Evolutionary conservation across 441 rosid genomes (phyloP).

Genomic region (Mallotus repandus): DNA sequence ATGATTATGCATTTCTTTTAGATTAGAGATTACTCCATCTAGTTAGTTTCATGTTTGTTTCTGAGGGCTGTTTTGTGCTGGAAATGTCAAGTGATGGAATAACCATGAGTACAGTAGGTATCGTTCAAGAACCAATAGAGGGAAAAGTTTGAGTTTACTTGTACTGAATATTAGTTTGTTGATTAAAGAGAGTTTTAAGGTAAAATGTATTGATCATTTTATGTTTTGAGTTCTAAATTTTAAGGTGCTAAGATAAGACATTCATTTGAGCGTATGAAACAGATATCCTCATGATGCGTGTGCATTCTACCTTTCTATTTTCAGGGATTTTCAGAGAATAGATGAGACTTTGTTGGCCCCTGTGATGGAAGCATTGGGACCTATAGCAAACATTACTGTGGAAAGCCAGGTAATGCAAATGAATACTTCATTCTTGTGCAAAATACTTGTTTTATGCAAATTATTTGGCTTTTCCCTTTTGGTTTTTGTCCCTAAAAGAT

Average conservation of each 20-base stretch:
- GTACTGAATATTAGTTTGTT: background rate
- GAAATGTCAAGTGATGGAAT: background rate
- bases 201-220: conserved; percentile 2
- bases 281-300: background rate
- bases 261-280: background rate
- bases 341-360: conserved; percentile 68
- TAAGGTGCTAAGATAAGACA: background rate
- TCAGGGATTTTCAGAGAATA: conserved; percentile 76
- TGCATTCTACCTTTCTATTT: conserved; percentile 18
- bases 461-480: background rate
- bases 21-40: background rate
- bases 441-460: background rate
- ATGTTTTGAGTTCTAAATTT: background rate
- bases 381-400: conserved; percentile 75
- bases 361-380: conserved; percentile 65
- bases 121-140: background rate
- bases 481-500: conserved; percentile 2
- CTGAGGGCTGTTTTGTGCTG: conserved; percentile 3
- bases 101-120: background rate
- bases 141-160: background rate
- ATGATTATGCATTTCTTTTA: background rate
- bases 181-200: background rate
- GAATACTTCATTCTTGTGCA: background rate
- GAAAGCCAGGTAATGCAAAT: conserved; percentile 80
- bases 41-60: background rate